These are phyloP conservation scores for Diaporthe eres DNA, from an alignment of 2,329 filamentous ascomycete species.

Conservation along the genomic window DNA sequence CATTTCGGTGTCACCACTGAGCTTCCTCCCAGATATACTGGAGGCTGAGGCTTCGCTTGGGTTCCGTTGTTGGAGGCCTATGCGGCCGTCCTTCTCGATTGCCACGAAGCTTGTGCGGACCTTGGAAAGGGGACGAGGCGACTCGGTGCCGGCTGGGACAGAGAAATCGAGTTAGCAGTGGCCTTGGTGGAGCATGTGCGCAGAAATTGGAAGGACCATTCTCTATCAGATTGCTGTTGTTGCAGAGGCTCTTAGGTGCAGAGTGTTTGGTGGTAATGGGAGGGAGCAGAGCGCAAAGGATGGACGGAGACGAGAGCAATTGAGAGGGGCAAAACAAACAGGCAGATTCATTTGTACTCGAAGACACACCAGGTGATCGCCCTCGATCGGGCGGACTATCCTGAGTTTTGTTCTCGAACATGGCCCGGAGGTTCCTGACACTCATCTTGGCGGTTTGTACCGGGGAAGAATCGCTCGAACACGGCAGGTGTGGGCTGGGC, in stretches of 20 bases:
- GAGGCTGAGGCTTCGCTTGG: conserved; percentile 63
- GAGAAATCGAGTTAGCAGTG: conserved; percentile 30
- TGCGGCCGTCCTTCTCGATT: conserved; percentile 75
- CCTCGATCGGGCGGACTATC: conserved; percentile 78
- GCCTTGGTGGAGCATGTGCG: not conserved
- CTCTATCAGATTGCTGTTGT: not conserved
- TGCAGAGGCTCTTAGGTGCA: not conserved
- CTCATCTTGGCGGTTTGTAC: conserved; percentile 66
- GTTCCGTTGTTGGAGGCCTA: conserved; percentile 63
- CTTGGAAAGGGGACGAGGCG: conserved; percentile 78
- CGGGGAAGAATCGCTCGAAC: conserved; percentile 32
- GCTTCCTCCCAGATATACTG: conserved; percentile 52
- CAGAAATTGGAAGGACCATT: not conserved
- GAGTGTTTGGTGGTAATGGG: not conserved
- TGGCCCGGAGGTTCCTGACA: conserved; percentile 82
- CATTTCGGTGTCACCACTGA: conserved; percentile 56
- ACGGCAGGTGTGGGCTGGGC: not conserved
- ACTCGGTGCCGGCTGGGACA: conserved; percentile 56
- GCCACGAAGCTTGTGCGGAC: conserved; percentile 83
- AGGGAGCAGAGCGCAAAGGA: not conserved
- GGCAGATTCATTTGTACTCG: conserved; percentile 55
- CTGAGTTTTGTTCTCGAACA: conserved; percentile 82
- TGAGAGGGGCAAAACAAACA: conserved; percentile 29
- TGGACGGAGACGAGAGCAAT: conserved; percentile 4
- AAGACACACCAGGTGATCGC: conserved; percentile 71